phyloP scores from a whole-genome alignment of 139 green algal species.

The Chlamydomonas sphaeroides region DNA sequence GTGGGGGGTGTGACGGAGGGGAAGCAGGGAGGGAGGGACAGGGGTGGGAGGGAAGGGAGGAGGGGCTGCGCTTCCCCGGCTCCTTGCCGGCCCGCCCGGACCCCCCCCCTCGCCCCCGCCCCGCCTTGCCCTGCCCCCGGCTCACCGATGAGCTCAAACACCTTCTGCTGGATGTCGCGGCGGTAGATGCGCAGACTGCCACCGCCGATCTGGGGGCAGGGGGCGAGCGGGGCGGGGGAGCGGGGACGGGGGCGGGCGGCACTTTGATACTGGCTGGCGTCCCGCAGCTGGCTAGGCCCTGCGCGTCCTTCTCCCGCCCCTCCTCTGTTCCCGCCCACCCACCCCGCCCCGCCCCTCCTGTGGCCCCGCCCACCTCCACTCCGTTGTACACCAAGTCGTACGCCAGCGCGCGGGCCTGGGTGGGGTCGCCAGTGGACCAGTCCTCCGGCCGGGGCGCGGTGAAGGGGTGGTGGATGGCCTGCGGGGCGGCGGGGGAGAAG shows the following conservation, averaged over 20 bases:
- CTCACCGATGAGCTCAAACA: constrained; percentile 91
- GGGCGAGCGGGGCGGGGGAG: not conserved
- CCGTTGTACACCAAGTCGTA: constrained; percentile 99
- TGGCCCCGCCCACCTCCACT: constrained; percentile 70
- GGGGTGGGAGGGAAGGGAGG: too few species aligned
- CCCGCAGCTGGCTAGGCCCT: too few species aligned
- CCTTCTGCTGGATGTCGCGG: constrained; percentile 88
- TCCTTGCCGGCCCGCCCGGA: not conserved
- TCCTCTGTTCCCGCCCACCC: too few species aligned
- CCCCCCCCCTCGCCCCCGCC: not conserved
- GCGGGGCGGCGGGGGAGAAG: not conserved
- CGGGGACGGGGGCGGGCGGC: not conserved
- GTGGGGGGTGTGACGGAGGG: not conserved
- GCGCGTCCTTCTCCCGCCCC: too few species aligned
- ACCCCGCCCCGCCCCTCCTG: too few species aligned
- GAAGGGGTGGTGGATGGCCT: constrained; percentile 96
- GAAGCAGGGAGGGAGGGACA: not conserved
- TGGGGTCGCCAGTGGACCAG: constrained; percentile 34
- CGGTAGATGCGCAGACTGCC: constrained; percentile 90
- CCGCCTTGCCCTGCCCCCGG: not conserved
- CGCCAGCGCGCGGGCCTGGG: constrained; percentile 70
- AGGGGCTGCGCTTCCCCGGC: too few species aligned
- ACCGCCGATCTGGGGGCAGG: constrained; percentile 79
- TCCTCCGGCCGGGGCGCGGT: constrained; percentile 90
- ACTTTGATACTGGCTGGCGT: too few species aligned